These are phyloP conservation scores for Apiotrichum porosum DNA, from an alignment of 1,284 basidiomycete species.

Conservation along the genomic window DNA sequence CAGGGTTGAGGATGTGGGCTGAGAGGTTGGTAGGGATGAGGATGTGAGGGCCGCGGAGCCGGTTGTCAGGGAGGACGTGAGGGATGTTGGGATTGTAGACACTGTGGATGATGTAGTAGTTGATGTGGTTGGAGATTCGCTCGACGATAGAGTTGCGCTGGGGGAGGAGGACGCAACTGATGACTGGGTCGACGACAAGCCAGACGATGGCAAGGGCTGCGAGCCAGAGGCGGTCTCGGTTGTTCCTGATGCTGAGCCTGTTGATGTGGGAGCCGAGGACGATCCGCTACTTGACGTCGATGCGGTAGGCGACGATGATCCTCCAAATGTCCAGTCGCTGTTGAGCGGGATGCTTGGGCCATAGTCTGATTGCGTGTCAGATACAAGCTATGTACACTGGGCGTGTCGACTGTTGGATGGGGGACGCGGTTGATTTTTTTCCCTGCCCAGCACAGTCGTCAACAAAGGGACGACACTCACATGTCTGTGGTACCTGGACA, in stretches of 20 bases:
- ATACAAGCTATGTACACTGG: too few relatives aligned
- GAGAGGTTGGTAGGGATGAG: not conserved
- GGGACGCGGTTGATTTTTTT: slow-evolving; percentile 10
- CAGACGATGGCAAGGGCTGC: too few relatives aligned
- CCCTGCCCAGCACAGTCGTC: too few relatives aligned
- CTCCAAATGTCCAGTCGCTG: slow-evolving; percentile 24
- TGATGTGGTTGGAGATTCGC: not conserved
- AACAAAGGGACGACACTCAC: slow-evolving; percentile 12
- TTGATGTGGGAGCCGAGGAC: not conserved
- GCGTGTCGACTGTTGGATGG: not conserved
- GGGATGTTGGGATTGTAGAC: not conserved
- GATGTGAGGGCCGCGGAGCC: too few relatives aligned
- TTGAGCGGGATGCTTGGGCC: slow-evolving; percentile 26
- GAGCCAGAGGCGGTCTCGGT: too few relatives aligned
- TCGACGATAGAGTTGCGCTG: too few relatives aligned
- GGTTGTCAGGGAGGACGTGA: too few relatives aligned
- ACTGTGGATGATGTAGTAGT: not conserved
- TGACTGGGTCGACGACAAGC: too few relatives aligned
- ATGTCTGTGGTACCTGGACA: slow-evolving; percentile 25
- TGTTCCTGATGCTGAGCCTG: too few relatives aligned
- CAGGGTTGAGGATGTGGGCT: not conserved
- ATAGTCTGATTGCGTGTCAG: too few relatives aligned
- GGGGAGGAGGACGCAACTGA: too few relatives aligned
- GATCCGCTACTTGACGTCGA: not conserved
- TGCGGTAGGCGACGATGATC: slow-evolving; percentile 11